Percentiles rank a stretch among this genome's conserved stretches.
These are phyloP conservation scores for Epithele typhae DNA, from an alignment of 768 basidiomycete species.

Conservation along the genomic window DNA sequence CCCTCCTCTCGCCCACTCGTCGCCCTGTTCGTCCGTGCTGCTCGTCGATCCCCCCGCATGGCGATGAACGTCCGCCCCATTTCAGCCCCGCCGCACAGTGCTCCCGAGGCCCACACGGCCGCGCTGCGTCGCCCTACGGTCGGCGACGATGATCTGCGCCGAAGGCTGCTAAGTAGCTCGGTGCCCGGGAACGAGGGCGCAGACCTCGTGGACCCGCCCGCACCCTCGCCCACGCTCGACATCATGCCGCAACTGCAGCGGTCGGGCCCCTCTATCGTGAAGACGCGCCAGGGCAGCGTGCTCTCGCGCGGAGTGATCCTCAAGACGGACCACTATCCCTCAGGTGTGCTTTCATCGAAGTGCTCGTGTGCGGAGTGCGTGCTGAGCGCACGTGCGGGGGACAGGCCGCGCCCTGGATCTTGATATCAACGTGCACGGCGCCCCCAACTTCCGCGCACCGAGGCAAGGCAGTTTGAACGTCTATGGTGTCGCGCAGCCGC, in stretches of 20 bases:
- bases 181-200: background rate
- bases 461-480: constrained; percentile 79
- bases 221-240: constrained; percentile 47
- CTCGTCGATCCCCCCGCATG: background rate
- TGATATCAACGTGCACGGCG: constrained; percentile 88
- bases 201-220: constrained; percentile 14
- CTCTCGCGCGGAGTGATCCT: constrained; percentile 86
- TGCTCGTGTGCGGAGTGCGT: too few species aligned
- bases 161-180: constrained; percentile 12
- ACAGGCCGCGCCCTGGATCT: constrained; percentile 85
- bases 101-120: background rate
- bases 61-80: constrained; percentile 2
- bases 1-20: too few species aligned
- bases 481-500: constrained; percentile 94
- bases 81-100: constrained; percentile 12
- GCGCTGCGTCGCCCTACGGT: background rate
- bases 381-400: too few species aligned
- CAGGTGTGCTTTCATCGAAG: constrained; percentile 36
- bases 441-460: constrained; percentile 91
- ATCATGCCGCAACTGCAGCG: constrained; percentile 59
- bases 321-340: constrained; percentile 89
- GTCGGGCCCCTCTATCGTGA: constrained; percentile 72
- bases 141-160: constrained; percentile 13
- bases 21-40: too few species aligned
- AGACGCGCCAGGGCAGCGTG: constrained; percentile 79